Evolutionary conservation across 768 basidiomycete species (phyloP).

Genomic region (Psilocybe subaeruginosa): DNA sequence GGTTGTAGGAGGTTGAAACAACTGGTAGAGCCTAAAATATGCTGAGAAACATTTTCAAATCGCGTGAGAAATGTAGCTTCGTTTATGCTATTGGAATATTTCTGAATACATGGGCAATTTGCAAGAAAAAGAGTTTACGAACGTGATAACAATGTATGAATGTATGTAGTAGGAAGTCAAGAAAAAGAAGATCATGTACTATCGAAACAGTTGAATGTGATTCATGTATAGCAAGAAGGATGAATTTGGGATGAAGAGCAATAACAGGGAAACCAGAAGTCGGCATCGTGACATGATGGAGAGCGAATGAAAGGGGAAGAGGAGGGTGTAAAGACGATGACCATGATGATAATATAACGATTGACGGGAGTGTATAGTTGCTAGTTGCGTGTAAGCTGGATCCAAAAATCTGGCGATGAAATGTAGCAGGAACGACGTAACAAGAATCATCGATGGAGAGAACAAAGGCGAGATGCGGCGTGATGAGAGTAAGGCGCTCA

Average conservation of each 20-base stretch:
- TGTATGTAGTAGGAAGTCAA: conserved; percentile 2
- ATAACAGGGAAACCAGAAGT: background rate
- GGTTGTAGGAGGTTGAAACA: too few relatives aligned
- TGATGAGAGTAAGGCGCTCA: background rate
- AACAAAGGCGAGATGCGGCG: background rate
- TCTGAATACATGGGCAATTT: background rate
- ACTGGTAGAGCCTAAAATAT: too few relatives aligned
- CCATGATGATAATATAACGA: too few relatives aligned
- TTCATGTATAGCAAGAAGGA: background rate
- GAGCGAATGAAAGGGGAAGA: background rate
- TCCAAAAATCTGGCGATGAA: background rate
- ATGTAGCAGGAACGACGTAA: background rate
- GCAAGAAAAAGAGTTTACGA: background rate
- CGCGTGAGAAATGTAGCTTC: background rate
- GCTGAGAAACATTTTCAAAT: background rate
- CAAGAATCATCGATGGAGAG: background rate
- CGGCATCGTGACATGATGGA: background rate
- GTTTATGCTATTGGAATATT: background rate
- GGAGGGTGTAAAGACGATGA: background rate
- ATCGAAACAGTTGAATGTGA: background rate
- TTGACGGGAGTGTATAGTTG: background rate
- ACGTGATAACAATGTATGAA: background rate
- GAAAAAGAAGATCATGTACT: background rate
- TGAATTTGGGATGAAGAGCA: background rate
- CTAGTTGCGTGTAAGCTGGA: background rate